Conservation (phyloP, 345 rosid genomes). For the Mallotus nudiflorus region DNA sequence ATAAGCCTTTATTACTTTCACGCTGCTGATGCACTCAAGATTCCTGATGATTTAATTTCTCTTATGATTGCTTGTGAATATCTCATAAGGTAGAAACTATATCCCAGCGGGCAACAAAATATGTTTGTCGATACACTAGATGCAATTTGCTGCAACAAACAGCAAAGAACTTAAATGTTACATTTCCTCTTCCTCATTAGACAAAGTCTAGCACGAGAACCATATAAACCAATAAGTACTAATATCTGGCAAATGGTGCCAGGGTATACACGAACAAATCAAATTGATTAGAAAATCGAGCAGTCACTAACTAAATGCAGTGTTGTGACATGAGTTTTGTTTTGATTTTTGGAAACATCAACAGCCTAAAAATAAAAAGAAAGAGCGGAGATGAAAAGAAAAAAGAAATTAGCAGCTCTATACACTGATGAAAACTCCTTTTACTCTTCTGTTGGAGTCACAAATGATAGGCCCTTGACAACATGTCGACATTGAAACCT, state of each 20-base stretch:
- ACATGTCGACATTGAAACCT: slow-evolving; percentile 92
- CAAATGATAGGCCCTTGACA: slow-evolving; percentile 63
- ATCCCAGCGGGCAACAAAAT: not conserved
- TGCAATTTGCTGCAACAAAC: not conserved
- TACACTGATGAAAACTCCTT: not conserved
- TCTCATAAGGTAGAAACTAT: not conserved
- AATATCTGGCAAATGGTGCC: too few species aligned
- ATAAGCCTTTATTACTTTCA: too few species aligned
- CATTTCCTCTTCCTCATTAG: not conserved
- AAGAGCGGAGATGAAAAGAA: not conserved
- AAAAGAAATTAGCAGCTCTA: not conserved
- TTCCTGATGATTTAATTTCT: too few species aligned
- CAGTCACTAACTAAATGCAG: not conserved
- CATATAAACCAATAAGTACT: not conserved
- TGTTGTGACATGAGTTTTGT: not conserved
- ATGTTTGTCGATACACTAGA: not conserved
- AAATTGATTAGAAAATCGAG: not conserved
- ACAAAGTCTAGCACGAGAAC: not conserved
- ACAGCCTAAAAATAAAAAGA: not conserved
- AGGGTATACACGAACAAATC: not conserved
- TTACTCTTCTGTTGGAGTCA: slow-evolving; percentile 59
- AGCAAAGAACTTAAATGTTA: not conserved
- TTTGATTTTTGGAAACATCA: not conserved
- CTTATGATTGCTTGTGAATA: not conserved
- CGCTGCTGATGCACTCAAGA: too few species aligned